Evolutionary conservation across 2,329 filamentous ascomycete species (phyloP), one percentile per base, ranked within the genome.

Genomic region (Chaetomiaceae sp.): DNA sequence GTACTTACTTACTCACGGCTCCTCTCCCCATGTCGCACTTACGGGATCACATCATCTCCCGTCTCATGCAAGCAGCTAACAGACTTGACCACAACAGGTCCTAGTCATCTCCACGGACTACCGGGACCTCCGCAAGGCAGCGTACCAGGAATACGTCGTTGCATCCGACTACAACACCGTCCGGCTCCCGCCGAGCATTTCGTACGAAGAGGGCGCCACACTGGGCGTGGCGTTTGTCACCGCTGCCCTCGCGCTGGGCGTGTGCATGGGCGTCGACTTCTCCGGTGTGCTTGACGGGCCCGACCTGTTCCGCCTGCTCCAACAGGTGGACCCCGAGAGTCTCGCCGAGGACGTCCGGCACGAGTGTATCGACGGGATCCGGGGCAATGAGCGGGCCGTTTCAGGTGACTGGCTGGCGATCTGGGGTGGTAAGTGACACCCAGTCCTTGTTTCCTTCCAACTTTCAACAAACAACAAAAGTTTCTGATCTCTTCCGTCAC

Each of bases 31-130:
- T 12, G 13, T 1, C 30, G 5, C 14, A 7, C 12, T 12, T n/a
- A n/a, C 14, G 7, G n/a, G n/a, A n/a, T n/a, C n/a, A n/a, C n/a
- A n/a, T n/a, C n/a, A n/a, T n/a, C n/a, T n/a, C n/a, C n/a, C n/a
- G n/a, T n/a, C n/a, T n/a, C n/a, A n/a, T n/a, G n/a, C n/a, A n/a
- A n/a, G n/a, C n/a, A n/a, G n/a, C n/a, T n/a, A n/a, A n/a, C n/a
- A 4, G 16, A 9, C 21, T 30, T 19, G 21, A 20, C 7, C 21
- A 21, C 20, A 27, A 5, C 23, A 72, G 67, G 73, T 77, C 9
- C 74, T 86, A 30, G 79, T 80, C n/a, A 82, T 86, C 13, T 87
- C 84, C 0, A 89, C 85, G 23, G 85, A 89, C 67, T 89, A 89
- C 61, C 77, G 85, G 14, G 85, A 89, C 60, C 73, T 82, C 17